A percentile compares a stretch with the other conserved stretches of the same genome.
These are phyloP conservation scores for Elongisporangium undulatum DNA, from an alignment of 352 stramenopile genomes.

Conservation along the genomic window DNA sequence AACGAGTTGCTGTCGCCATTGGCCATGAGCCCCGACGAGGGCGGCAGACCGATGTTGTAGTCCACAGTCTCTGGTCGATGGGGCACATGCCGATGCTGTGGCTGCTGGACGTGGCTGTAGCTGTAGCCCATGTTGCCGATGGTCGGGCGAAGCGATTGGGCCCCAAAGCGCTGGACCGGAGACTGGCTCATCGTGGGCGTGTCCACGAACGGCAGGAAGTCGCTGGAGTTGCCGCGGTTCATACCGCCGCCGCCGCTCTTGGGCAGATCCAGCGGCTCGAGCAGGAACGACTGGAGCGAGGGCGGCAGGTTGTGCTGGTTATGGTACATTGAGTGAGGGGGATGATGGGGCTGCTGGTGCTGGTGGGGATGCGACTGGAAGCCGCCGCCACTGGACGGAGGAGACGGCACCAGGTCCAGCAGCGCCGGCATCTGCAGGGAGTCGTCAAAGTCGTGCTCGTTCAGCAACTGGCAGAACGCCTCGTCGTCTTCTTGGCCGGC, in stretches of 20 bases:
- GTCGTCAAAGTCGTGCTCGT: conserved; percentile 38
- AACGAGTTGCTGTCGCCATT: background rate
- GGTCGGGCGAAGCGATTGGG: conserved; percentile 8
- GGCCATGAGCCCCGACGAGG: background rate
- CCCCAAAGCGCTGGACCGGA: conserved; percentile 21
- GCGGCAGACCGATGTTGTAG: background rate
- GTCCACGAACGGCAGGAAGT: background rate
- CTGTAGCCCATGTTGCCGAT: conserved; percentile 2
- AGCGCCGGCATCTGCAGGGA: conserved; percentile 2
- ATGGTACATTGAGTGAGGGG: background rate
- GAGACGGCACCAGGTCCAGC: conserved; percentile 4
- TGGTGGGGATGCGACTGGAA: background rate
- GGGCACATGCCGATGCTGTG: conserved; percentile 5
- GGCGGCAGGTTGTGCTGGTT: background rate
- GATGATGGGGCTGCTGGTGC: conserved; percentile 6
- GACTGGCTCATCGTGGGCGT: conserved; percentile 6
- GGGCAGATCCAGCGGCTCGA: conserved; percentile 35
- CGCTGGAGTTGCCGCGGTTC: background rate
- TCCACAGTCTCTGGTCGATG: conserved; percentile 1
- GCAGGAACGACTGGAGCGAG: conserved; percentile 13
- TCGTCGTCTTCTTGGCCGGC: conserved; percentile 30
- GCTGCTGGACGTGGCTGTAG: conserved; percentile 1
- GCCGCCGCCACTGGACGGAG: background rate
- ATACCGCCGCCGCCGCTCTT: conserved; percentile 1
- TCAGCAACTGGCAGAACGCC: conserved; percentile 40